Evolutionary conservation across 139 green algal species (phyloP).

Genomic region (Chlorella sorokiniana): DNA sequence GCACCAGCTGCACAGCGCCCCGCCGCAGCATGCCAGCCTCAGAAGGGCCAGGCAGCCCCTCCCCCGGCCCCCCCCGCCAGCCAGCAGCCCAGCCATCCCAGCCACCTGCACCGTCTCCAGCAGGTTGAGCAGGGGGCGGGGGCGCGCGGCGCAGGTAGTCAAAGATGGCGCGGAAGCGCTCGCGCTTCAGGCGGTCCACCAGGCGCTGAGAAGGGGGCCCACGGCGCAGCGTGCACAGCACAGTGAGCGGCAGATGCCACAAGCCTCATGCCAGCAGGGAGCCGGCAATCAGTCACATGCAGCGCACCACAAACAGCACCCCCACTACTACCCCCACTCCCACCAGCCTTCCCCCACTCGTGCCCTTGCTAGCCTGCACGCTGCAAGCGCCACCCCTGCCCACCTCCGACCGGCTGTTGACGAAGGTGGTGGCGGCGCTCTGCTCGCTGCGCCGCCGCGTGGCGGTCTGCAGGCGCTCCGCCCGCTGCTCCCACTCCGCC

Average conservation of each 20-base stretch:
- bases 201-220: conserved; percentile 43
- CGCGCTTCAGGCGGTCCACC: conserved; percentile 66
- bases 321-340: no score
- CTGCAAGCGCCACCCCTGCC: neutral
- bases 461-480: conserved; percentile 31
- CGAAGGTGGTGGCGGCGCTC: conserved; percentile 37
- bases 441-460: conserved; percentile 26
- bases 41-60: neutral
- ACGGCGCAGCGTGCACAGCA: neutral
- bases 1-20: no score
- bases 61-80: no score
- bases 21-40: neutral
- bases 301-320: neutral
- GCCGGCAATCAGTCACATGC: no score
- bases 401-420: conserved; percentile 32
- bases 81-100: no score
- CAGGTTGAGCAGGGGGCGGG: conserved; percentile 41
- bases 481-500: conserved; percentile 49
- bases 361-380: no score
- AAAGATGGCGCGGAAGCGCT: conserved; percentile 82
- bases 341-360: no score
- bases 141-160: conserved; percentile 63
- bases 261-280: no score
- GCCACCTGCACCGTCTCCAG: conserved; percentile 44
- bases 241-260: neutral